These are phyloP conservation scores for Echinochloa phyllopogon DNA, from an alignment of 176 grass and related monocot species.

Conservation along the genomic window DNA sequence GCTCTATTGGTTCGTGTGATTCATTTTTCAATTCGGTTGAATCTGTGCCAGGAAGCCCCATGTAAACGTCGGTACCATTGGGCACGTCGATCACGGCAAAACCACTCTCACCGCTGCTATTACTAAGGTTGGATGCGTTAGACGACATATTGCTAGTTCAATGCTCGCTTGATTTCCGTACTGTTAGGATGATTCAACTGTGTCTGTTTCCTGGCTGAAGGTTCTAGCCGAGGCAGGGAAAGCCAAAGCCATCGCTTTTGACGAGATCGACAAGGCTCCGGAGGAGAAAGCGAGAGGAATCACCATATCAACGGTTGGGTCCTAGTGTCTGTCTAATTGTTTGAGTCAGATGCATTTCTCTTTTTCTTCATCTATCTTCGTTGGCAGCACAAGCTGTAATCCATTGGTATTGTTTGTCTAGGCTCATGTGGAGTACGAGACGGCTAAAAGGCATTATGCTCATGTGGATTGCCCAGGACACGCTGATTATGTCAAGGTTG, in stretches of 20 bases:
- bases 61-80: slow-evolving; percentile 95
- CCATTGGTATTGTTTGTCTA: slow-evolving; percentile 31
- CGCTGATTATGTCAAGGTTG: slow-evolving; percentile 99
- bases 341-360: background rate
- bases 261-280: slow-evolving; percentile 95
- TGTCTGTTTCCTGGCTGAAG: slow-evolving; percentile 33
- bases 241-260: slow-evolving; percentile 91
- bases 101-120: slow-evolving; percentile 96
- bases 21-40: background rate
- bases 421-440: slow-evolving; percentile 99
- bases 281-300: slow-evolving; percentile 99
- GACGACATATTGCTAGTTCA: background rate
- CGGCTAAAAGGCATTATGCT: slow-evolving; percentile 90
- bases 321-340: background rate
- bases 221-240: slow-evolving; percentile 80
- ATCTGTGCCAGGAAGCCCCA: slow-evolving; percentile 86
- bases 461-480: slow-evolving; percentile 96
- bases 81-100: slow-evolving; percentile 95
- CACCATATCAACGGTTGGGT: slow-evolving; percentile 86
- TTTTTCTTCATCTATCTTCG: background rate
- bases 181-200: background rate
- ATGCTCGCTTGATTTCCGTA: background rate
- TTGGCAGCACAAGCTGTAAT: background rate
- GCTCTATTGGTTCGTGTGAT: background rate
- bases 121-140: slow-evolving; percentile 67